Evolutionary conservation across 352 stramenopile genomes (phyloP).

Genomic region (Phytopythium kandeliae): DNA sequence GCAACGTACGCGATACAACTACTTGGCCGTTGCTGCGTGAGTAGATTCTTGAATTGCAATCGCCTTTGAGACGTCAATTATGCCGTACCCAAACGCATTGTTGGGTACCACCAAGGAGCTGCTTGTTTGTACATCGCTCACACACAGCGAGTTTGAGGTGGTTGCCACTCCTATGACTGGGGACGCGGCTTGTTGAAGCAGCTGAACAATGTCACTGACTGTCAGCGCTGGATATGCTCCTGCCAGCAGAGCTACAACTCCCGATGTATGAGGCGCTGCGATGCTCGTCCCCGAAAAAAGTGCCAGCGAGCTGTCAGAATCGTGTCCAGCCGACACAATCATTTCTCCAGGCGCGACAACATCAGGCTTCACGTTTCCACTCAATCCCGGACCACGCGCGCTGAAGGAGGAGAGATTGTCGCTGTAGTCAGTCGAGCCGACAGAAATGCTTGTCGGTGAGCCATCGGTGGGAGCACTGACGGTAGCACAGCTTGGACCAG

Average conservation of each 20-base stretch:
- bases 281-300: slow-evolving; percentile 30
- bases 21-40: not conserved
- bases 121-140: slow-evolving; percentile 6
- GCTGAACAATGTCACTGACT: slow-evolving; percentile 14
- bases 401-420: slow-evolving; percentile 27
- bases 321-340: slow-evolving; percentile 16
- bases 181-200: slow-evolving; percentile 14
- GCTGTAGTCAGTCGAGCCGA: slow-evolving; percentile 34
- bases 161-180: not conserved
- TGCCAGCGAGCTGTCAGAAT: slow-evolving; percentile 5
- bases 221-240: slow-evolving; percentile 24
- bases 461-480: slow-evolving; percentile 32
- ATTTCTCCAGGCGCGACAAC: slow-evolving; percentile 26
- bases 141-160: slow-evolving; percentile 6
- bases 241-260: slow-evolving; percentile 29
- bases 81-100: slow-evolving; percentile 51
- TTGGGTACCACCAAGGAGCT: slow-evolving; percentile 26
- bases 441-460: slow-evolving; percentile 27
- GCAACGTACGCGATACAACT: not conserved
- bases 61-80: slow-evolving; percentile 32
- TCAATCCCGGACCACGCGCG: slow-evolving; percentile 26
- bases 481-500: slow-evolving; percentile 29
- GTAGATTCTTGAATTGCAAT: slow-evolving; percentile 5
- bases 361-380: slow-evolving; percentile 39
- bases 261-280: slow-evolving; percentile 31